Percentiles rank a stretch among this genome's conserved stretches.
These are phyloP conservation scores for Trypanosoma melophagium DNA, from an alignment of 208 protist genomes.

Conservation along the genomic window DNA sequence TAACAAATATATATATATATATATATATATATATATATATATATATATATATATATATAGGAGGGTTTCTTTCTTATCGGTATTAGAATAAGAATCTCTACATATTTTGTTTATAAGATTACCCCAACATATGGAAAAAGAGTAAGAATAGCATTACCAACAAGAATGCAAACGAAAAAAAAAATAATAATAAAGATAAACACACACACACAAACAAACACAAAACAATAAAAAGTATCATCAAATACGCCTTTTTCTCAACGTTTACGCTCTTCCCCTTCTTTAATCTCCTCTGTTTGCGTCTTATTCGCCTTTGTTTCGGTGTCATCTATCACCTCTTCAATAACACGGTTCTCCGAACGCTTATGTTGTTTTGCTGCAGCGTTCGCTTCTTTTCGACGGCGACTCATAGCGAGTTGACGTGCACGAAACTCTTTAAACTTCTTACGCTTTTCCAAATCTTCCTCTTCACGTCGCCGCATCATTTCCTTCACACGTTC, in stretches of 20 bases:
- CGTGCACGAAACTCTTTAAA: slow-evolving; percentile 76
- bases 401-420: slow-evolving; percentile 73
- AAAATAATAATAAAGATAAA: slow-evolving; percentile 15
- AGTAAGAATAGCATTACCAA: not conserved
- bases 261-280: not conserved
- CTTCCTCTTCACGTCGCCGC: slow-evolving; percentile 58
- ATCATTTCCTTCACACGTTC: slow-evolving; percentile 55
- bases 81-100: not conserved
- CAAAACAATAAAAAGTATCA: slow-evolving; percentile 3
- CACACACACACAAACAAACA: too few relatives aligned
- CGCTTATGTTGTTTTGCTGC: slow-evolving; percentile 43
- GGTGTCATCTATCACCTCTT: slow-evolving; percentile 33
- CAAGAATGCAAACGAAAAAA: not conserved
- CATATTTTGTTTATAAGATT: not conserved
- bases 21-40: not conserved
- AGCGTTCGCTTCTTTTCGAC: slow-evolving; percentile 57
- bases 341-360: slow-evolving; percentile 19
- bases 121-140: not conserved
- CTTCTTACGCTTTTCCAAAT: slow-evolving; percentile 59
- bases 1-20: not conserved
- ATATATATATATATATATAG: not conserved
- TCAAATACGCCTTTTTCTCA: not conserved
- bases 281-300: not conserved
- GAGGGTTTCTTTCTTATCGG: not conserved
- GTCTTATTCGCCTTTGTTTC: slow-evolving; percentile 4